phyloP scores from a whole-genome alignment of 2,329 filamentous ascomycete species.

The Diaporthe ampelina region DNA sequence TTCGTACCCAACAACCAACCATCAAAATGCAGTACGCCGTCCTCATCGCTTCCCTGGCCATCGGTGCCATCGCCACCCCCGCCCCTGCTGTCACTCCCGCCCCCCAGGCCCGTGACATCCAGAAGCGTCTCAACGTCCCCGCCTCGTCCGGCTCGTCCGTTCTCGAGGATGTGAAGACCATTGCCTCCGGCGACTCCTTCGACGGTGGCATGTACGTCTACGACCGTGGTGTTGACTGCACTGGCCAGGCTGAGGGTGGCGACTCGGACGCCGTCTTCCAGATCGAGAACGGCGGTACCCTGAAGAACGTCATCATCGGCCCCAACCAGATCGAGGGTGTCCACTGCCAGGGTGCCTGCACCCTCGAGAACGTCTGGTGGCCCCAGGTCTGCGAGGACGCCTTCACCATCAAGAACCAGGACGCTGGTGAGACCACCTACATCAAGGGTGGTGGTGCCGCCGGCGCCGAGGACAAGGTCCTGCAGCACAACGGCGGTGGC shows the following conservation, averaged over 20 bases:
- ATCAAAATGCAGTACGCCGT: conserved; percentile 31
- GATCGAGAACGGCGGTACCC: conserved; percentile 61
- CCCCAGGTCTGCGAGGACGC: conserved; percentile 53
- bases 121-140: conserved; percentile 29
- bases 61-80: conserved; percentile 27
- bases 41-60: conserved; percentile 34
- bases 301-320: conserved; percentile 66
- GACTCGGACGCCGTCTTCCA: conserved; percentile 62
- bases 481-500: conserved; percentile 56
- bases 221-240: conserved; percentile 32
- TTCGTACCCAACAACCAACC: conserved; percentile 1
- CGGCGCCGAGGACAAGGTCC: conserved; percentile 53
- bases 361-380: conserved; percentile 54
- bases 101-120: conserved; percentile 36
- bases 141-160: conserved; percentile 25
- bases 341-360: conserved; percentile 63
- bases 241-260: conserved; percentile 43
- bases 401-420: conserved; percentile 51
- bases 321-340: conserved; percentile 63
- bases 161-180: conserved; percentile 15
- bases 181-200: conserved; percentile 19
- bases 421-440: conserved; percentile 51
- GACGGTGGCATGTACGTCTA: conserved; percentile 32
- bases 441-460: conserved; percentile 56
- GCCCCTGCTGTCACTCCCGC: conserved; percentile 18